Conservation (phyloP, 2,329 filamentous ascomycete genomes). For the Pseudogymnoascus sp. region DNA sequence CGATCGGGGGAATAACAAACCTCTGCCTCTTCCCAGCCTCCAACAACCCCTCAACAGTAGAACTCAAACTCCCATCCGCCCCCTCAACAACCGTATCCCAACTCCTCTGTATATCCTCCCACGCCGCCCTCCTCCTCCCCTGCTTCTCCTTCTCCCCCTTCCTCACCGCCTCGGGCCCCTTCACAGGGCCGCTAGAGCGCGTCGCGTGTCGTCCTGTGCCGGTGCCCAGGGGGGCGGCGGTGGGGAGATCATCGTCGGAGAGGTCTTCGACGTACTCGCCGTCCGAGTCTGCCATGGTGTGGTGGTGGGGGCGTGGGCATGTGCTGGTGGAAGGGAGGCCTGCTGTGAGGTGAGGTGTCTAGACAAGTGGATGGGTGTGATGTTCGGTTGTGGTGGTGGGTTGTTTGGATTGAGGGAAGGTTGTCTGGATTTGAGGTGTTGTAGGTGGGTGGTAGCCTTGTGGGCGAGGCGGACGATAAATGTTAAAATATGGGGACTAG, state of each 20-base stretch:
- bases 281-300: constrained; percentile 63
- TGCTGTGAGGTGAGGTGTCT: neutral
- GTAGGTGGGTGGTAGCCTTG: neutral
- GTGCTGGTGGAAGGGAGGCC: neutral
- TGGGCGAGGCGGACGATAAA: neutral
- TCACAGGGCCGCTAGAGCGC: constrained; percentile 24
- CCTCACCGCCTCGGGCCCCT: constrained; percentile 23
- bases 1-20: constrained; percentile 28
- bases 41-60: constrained; percentile 62
- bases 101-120: constrained; percentile 60
- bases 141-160: constrained; percentile 25
- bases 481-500: neutral
- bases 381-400: neutral
- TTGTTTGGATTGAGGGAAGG: neutral
- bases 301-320: neutral
- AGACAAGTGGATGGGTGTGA: neutral
- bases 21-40: constrained; percentile 77
- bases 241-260: constrained; percentile 57
- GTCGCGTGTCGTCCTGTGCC: constrained; percentile 22
- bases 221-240: constrained; percentile 16
- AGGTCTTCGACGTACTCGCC: constrained; percentile 60
- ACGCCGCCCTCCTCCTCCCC: constrained; percentile 45
- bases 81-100: constrained; percentile 73
- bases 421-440: neutral
- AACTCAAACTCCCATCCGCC: constrained; percentile 69